Base-by-base conservation (phyloP, 345 rosid genomes). In the Turritis glabra region DNA sequence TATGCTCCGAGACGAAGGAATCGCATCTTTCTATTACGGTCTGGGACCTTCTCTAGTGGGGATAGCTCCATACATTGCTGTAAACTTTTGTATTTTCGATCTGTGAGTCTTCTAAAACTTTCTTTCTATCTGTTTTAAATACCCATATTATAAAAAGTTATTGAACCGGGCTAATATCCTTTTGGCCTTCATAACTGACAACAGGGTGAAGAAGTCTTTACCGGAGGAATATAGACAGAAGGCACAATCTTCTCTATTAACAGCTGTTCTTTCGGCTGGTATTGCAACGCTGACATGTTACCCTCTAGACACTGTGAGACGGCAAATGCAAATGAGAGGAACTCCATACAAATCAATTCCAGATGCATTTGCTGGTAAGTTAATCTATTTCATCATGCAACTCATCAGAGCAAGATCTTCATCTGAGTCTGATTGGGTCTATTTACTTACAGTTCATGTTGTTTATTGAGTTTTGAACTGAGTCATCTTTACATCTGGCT, bases 321-420 rank as follows among this genome's bases (percentile, higher is more conserved):
- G 99, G 67, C 99, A 95, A 80, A 95, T 95, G 99, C 99, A 95
- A 83, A 84, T 95, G 92, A 90, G 68, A 84, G 91, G 92, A 38
- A 83, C 90, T 47, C 98, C 97, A 8, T 95, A 95, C 84, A 90
- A 84, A 74, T 79, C 97, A 5, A 88, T 95, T 82, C 73, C 91
- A 30, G 97, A 92, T 73, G 99, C 97, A 54, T 72, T 92, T 85
- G 75, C 86, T 29, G 99, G 97, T 88, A 81, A 54, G 27, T 52
- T 19, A 25, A 62, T 55, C 10, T 25, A 7, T 18, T 23, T 51
- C 53, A n/a, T 70, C 48, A 21, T 61, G 50, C 44, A 44, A 21
- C 25, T 5, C 51, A 21, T 9, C 33, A 70, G 33, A 52, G 46
- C 46, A 67, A 59, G 25, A 17, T 54, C 48, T 41, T 73, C 25